A percentile compares a stretch with the other conserved stretches of the same genome.
phyloP scores from a whole-genome alignment of 768 basidiomycete species.

The Kwoniella shandongensis region DNA sequence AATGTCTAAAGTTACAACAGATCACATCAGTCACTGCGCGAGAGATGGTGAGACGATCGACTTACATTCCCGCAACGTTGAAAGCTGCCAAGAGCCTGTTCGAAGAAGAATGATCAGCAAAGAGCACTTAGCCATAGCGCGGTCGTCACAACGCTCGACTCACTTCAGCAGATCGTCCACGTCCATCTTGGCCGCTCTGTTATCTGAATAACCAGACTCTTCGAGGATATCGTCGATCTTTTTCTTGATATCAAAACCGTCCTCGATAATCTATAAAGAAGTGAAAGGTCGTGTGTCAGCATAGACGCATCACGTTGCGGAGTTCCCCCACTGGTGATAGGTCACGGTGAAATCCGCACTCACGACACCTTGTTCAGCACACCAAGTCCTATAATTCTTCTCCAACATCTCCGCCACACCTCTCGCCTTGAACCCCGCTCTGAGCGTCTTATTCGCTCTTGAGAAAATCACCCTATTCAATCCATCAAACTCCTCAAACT shows the following conservation, averaged over 20 bases:
- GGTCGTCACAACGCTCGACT: slow-evolving; percentile 39
- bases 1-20: no score
- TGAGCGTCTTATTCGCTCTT: slow-evolving; percentile 82
- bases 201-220: slow-evolving; percentile 71
- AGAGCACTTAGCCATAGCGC: slow-evolving; percentile 1
- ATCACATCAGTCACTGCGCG: no score
- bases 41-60: no score
- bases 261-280: slow-evolving; percentile 63
- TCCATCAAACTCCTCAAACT: slow-evolving; percentile 97
- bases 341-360: slow-evolving; percentile 22
- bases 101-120: slow-evolving; percentile 7
- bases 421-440: slow-evolving; percentile 83
- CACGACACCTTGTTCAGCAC: slow-evolving; percentile 65
- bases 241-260: slow-evolving; percentile 66
- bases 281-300: slow-evolving; percentile 5
- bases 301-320: neutral
- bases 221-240: slow-evolving; percentile 71
- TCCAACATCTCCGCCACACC: slow-evolving; percentile 94
- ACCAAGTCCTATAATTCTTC: slow-evolving; percentile 89
- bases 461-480: slow-evolving; percentile 86
- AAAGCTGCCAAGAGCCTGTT: slow-evolving; percentile 47
- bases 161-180: slow-evolving; percentile 87
- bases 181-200: slow-evolving; percentile 87
- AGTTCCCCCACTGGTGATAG: neutral
- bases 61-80: slow-evolving; percentile 51